These are phyloP conservation scores for Prinsepia uniflora DNA, from an alignment of 306 rosid species.

Conservation along the genomic window DNA sequence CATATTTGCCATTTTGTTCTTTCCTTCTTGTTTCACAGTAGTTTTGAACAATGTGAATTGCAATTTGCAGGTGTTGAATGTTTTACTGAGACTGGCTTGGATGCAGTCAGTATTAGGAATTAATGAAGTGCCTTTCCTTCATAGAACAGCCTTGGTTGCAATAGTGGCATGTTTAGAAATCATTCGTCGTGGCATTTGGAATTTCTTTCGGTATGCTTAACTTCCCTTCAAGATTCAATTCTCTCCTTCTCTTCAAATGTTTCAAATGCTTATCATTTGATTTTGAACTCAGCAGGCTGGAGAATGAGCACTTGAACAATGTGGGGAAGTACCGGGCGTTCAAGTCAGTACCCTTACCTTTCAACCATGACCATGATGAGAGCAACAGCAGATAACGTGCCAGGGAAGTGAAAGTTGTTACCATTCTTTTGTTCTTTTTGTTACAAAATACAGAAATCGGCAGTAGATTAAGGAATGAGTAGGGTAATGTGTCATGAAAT, in stretches of 20 bases:
- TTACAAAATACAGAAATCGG: neutral
- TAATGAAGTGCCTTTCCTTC: conserved; percentile 50
- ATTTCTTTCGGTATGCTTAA: conserved; percentile 61
- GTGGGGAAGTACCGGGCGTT: conserved; percentile 72
- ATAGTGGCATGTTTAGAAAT: conserved; percentile 69
- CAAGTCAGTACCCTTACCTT: conserved; percentile 75
- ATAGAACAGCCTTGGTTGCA: conserved; percentile 52
- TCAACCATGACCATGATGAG: conserved; percentile 39
- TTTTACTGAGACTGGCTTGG: conserved; percentile 63
- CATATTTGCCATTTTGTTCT: neutral
- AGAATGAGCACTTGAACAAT: conserved; percentile 71
- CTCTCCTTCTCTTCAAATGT: neutral
- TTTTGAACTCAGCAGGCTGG: conserved; percentile 37
- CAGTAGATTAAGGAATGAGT: neutral
- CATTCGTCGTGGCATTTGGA: conserved; percentile 84
- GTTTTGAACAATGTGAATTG: conserved; percentile 14
- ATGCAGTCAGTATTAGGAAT: conserved; percentile 67
- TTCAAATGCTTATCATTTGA: conserved; percentile 6
- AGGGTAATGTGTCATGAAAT: neutral
- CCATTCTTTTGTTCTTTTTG: neutral
- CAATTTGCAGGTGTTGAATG: conserved; percentile 61
- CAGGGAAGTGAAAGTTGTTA: neutral
- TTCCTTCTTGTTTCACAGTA: neutral
- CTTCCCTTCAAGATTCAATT: neutral
- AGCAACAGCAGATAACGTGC: conserved; percentile 15